Evolutionary conservation across 1,139 yeast genomes (phyloP).

Genomic region (Entelexis paramagnoliae): DNA sequence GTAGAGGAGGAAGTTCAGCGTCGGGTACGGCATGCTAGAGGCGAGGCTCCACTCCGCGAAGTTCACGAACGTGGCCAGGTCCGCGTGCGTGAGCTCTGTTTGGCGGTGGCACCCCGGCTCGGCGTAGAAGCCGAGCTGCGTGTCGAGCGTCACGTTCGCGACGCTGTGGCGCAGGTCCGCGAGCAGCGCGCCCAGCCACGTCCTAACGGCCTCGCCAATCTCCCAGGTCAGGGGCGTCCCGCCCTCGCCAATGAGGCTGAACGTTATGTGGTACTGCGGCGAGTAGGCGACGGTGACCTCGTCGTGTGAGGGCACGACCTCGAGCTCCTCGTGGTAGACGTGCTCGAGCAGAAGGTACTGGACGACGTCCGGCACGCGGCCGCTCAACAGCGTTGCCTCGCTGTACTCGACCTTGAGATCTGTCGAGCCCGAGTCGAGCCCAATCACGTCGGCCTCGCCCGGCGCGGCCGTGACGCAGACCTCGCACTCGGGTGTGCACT

Average conservation of each 20-base stretch:
- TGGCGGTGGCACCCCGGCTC: slow-evolving; percentile 30
- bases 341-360: slow-evolving; percentile 50
- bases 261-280: slow-evolving; percentile 54
- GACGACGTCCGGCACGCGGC: slow-evolving; percentile 51
- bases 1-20: slow-evolving; percentile 58
- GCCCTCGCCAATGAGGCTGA: slow-evolving; percentile 52
- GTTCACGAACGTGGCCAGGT: slow-evolving; percentile 61
- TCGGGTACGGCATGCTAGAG: slow-evolving; percentile 42
- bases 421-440: slow-evolving; percentile 33
- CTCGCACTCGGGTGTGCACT: slow-evolving; percentile 24
- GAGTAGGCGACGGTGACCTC: slow-evolving; percentile 41
- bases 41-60: slow-evolving; percentile 67
- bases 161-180: slow-evolving; percentile 39
- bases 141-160: slow-evolving; percentile 63
- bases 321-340: slow-evolving; percentile 43
- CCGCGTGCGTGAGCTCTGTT: slow-evolving; percentile 28
- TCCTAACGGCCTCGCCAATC: slow-evolving; percentile 38
- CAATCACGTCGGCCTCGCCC: slow-evolving; percentile 31
- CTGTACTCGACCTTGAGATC: slow-evolving; percentile 42
- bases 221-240: slow-evolving; percentile 51
- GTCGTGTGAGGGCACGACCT: slow-evolving; percentile 17
- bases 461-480: slow-evolving; percentile 29
- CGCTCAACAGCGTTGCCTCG: slow-evolving; percentile 41
- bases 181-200: slow-evolving; percentile 40
- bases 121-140: slow-evolving; percentile 68